These are phyloP conservation scores for Cucurbitaria berberidis DNA, from an alignment of 2,329 filamentous ascomycete species.

Conservation along the genomic window DNA sequence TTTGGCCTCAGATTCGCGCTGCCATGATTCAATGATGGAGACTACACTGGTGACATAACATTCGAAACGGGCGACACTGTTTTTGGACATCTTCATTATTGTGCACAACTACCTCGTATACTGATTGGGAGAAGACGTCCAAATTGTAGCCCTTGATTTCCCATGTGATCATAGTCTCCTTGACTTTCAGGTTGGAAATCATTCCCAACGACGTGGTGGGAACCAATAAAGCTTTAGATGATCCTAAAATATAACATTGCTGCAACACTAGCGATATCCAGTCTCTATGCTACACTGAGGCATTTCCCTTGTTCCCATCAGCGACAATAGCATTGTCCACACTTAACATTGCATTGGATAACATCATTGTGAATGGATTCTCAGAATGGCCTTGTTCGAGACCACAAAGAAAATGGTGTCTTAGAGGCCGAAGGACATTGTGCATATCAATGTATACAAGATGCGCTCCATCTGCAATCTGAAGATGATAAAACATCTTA, in stretches of 20 bases:
- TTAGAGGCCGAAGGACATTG: neutral
- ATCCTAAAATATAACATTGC: too few species aligned
- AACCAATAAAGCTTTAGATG: too few species aligned
- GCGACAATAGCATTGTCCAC: neutral
- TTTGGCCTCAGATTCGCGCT: slow-evolving; percentile 56
- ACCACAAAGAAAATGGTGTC: neutral
- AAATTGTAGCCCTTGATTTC: too few species aligned
- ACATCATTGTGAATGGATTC: neutral
- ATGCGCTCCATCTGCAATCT: neutral
- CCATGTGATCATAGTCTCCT: too few species aligned
- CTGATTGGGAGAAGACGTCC: too few species aligned
- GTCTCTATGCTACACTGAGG: too few species aligned
- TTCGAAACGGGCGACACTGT: slow-evolving; percentile 61
- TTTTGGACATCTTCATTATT: slow-evolving; percentile 51
- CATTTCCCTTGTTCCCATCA: neutral
- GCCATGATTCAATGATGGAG: slow-evolving; percentile 63
- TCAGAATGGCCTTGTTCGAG: neutral
- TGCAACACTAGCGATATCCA: too few species aligned
- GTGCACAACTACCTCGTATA: slow-evolving; percentile 50
- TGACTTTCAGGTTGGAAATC: too few species aligned
- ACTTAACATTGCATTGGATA: neutral
- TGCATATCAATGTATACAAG: neutral
- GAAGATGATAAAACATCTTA: neutral
- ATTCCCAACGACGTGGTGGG: too few species aligned
- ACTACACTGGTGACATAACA: slow-evolving; percentile 60